A percentile compares a stretch with the other conserved stretches of the same genome.
These are phyloP conservation scores for Hypoxylon fragiforme DNA, from an alignment of 495 filamentous ascomycete genomes.

Conservation along the genomic window DNA sequence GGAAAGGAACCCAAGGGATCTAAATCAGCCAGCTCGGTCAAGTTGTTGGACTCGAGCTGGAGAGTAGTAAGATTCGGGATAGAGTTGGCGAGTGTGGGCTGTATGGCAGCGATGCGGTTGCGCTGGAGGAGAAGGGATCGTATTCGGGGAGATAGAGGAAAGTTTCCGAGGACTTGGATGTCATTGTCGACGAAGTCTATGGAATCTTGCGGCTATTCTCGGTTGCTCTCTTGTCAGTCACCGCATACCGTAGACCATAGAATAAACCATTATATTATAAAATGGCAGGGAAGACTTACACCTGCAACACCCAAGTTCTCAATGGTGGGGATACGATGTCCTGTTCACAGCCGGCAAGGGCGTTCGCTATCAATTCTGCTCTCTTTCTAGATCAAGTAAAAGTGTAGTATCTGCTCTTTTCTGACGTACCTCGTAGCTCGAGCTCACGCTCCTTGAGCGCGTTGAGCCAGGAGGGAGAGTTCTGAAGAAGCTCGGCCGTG, in stretches of 20 bases:
- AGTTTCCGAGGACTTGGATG: conserved; percentile 84
- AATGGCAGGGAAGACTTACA: conserved; percentile 54
- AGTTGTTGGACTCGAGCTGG: conserved; percentile 74
- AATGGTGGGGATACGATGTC: conserved; percentile 95
- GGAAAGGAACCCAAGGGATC: conserved; percentile 75
- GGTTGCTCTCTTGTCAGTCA: neutral
- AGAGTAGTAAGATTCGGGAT: conserved; percentile 78
- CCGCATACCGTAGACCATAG: neutral
- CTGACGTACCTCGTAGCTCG: conserved; percentile 98
- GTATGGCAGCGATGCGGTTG: conserved; percentile 83
- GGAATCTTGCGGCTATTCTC: conserved; percentile 71
- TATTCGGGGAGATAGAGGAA: conserved; percentile 89
- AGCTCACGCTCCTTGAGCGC: conserved; percentile 97
- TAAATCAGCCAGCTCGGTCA: conserved; percentile 81
- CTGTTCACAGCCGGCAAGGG: conserved; percentile 63
- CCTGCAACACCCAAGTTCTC: conserved; percentile 97
- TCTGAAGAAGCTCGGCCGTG: conserved; percentile 88
- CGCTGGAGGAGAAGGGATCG: conserved; percentile 84
- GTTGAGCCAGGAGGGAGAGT: conserved; percentile 95
- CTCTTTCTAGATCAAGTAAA: conserved; percentile 60
- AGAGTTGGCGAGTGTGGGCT: conserved; percentile 68
- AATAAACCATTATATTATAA: neutral
- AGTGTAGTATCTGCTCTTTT: conserved; percentile 99
- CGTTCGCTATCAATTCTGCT: conserved; percentile 82
- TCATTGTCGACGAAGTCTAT: conserved; percentile 99